Evolutionary conservation across 2,329 filamentous ascomycete genomes (phyloP).

Genomic region (Amylocarpus encephaloides): DNA sequence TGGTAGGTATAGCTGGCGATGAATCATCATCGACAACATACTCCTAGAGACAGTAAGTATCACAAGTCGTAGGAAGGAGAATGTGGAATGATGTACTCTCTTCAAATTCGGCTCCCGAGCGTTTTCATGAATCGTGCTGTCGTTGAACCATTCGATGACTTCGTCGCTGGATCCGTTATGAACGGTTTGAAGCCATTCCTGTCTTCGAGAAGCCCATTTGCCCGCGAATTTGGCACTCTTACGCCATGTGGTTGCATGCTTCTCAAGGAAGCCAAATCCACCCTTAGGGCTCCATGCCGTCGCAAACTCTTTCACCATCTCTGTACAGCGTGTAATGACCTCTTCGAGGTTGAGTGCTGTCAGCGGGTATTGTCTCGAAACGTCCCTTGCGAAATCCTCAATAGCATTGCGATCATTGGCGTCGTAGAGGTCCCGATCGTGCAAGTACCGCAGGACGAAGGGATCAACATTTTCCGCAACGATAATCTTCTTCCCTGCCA

Average conservation of each 20-base stretch:
- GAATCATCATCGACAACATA: not conserved
- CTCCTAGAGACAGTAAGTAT: not conserved
- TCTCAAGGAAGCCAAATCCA: conserved; percentile 6
- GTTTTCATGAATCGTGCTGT: not conserved
- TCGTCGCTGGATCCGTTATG: not conserved
- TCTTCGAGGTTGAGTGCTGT: not conserved
- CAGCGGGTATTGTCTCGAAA: conserved; percentile 2
- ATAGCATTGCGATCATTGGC: not conserved
- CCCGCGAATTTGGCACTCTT: conserved; percentile 4
- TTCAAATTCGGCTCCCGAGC: not conserved
- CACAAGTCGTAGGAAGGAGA: not conserved
- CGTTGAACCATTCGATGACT: conserved; percentile 4
- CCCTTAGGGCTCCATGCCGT: not conserved
- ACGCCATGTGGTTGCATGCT: not conserved
- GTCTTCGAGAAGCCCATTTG: conserved; percentile 1
- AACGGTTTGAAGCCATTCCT: conserved; percentile 2
- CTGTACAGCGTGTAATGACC: not conserved
- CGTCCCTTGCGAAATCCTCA: not conserved
- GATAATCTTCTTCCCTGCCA: not conserved
- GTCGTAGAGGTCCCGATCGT: conserved; percentile 5
- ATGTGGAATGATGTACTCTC: not conserved
- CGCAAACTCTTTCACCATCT: not conserved
- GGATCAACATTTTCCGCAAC: conserved; percentile 4
- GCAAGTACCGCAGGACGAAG: conserved; percentile 6
- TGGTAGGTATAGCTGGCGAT: not conserved